Percentiles rank a stretch among this genome's conserved stretches.
Conservation (phyloP, 768 basidiomycete genomes). For the Mycena pura region DNA sequence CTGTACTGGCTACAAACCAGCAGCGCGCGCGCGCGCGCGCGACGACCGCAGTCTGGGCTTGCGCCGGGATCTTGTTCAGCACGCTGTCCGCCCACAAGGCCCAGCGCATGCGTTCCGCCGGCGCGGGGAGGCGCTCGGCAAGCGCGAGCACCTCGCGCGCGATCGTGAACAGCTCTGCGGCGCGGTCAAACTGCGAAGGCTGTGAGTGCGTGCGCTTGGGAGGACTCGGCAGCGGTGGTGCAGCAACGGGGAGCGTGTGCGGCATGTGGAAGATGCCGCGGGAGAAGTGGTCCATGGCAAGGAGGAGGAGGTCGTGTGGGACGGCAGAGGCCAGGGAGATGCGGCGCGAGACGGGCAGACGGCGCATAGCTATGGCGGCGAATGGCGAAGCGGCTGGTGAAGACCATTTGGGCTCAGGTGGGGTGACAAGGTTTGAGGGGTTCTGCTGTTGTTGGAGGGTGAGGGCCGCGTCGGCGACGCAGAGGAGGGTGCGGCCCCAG, state of each 20-base stretch:
- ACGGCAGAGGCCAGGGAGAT: constrained; percentile 50
- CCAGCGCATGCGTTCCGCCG: constrained; percentile 60
- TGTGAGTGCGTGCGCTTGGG: too few species aligned
- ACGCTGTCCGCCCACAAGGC: constrained; percentile 67
- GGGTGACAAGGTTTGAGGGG: constrained; percentile 12
- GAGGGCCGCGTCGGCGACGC: constrained; percentile 62
- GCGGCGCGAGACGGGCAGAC: constrained; percentile 57
- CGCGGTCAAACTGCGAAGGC: constrained; percentile 59
- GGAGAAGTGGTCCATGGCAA: constrained; percentile 74
- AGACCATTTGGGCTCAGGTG: constrained; percentile 55
- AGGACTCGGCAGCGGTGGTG: constrained; percentile 20
- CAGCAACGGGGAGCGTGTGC: constrained; percentile 41
- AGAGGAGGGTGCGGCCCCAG: constrained; percentile 71
- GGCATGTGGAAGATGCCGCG: constrained; percentile 79
- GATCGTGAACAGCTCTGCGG: constrained; percentile 66
- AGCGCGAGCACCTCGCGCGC: constrained; percentile 66
- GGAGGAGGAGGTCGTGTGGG: constrained; percentile 59
- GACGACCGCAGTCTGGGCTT: constrained; percentile 51
- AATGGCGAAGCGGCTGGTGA: constrained; percentile 53
- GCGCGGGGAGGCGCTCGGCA: constrained; percentile 57
- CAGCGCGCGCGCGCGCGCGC: constrained; percentile 57
- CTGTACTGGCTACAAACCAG: constrained; percentile 63
- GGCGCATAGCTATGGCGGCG: constrained; percentile 51
- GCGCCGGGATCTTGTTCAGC: constrained; percentile 59
- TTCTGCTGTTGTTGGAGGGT: too few species aligned